These are phyloP conservation scores for Ascobolus immersus DNA, from an alignment of 495 filamentous ascomycete species.

Conservation along the genomic window DNA sequence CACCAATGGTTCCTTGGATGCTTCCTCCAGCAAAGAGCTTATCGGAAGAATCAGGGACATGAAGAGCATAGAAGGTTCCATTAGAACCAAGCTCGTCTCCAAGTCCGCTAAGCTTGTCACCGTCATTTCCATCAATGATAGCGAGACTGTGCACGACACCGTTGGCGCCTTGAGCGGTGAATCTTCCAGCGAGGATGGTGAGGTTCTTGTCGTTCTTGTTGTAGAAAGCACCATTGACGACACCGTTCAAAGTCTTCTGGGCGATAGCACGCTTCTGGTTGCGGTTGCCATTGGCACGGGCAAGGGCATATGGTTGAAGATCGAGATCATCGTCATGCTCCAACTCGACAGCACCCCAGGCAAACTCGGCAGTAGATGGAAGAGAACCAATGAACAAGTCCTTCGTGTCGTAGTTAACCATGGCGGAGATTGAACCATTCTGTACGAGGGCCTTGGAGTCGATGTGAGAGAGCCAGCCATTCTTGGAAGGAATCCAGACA, in stretches of 20 bases:
- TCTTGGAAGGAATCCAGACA: slow-evolving; percentile 73
- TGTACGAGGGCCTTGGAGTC: slow-evolving; percentile 37
- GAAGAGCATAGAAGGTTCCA: slow-evolving; percentile 51
- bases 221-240: slow-evolving; percentile 56
- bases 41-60: slow-evolving; percentile 31
- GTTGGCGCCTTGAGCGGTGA: slow-evolving; percentile 41
- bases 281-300: slow-evolving; percentile 23
- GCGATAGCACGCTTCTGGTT: slow-evolving; percentile 32
- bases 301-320: slow-evolving; percentile 29
- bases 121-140: slow-evolving; percentile 37
- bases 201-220: slow-evolving; percentile 39
- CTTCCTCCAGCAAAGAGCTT: slow-evolving; percentile 61
- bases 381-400: slow-evolving; percentile 57
- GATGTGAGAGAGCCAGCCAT: slow-evolving; percentile 74
- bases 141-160: slow-evolving; percentile 58
- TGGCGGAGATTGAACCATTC: slow-evolving; percentile 42
- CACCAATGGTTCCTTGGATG: slow-evolving; percentile 41
- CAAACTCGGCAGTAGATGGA: slow-evolving; percentile 38
- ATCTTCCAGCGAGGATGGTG: slow-evolving; percentile 75
- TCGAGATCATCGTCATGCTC: slow-evolving; percentile 21
- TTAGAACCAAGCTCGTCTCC: slow-evolving; percentile 36
- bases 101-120: slow-evolving; percentile 43
- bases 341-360: slow-evolving; percentile 43
- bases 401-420: too few relatives aligned
- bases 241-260: slow-evolving; percentile 28